A percentile compares a stretch with the other conserved stretches of the same genome.
Conservation (phyloP, 805 yeast genomes). For the Myxozyma neotropica region DNA sequence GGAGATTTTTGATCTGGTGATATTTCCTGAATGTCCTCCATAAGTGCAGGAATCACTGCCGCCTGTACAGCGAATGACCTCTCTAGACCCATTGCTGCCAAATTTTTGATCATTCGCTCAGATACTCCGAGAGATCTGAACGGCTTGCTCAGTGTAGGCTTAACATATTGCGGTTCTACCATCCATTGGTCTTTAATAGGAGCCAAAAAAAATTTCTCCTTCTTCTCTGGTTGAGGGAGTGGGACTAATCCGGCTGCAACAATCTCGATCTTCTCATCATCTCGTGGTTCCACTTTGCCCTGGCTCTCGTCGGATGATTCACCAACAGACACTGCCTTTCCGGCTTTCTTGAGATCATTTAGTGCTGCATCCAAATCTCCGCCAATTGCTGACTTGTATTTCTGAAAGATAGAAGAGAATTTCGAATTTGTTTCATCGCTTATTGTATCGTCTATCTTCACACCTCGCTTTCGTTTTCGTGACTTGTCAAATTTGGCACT, state of each 20-base stretch:
- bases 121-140: constrained; percentile 55
- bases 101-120: constrained; percentile 50
- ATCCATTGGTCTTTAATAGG: constrained; percentile 58
- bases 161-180: constrained; percentile 60
- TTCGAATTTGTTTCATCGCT: constrained; percentile 42
- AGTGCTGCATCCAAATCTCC: constrained; percentile 8
- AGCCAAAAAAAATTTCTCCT: constrained; percentile 50
- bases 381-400: constrained; percentile 48
- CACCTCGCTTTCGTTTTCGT: constrained; percentile 7
- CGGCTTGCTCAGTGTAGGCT: constrained; percentile 51
- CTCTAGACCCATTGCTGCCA: constrained; percentile 50
- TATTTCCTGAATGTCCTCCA: constrained; percentile 45
- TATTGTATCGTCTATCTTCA: not conserved
- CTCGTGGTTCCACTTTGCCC: constrained; percentile 26
- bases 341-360: not conserved
- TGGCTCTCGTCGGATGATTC: constrained; percentile 31
- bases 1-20: constrained; percentile 52
- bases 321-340: not conserved
- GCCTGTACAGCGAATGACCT: constrained; percentile 79
- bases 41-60: constrained; percentile 60
- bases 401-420: constrained; percentile 54
- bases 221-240: constrained; percentile 78
- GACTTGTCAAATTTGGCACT: not conserved
- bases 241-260: constrained; percentile 54
- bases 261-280: constrained; percentile 10